Evolutionary conservation across 2,329 filamentous ascomycete species (phyloP), one percentile per base, ranked within the genome.

Genomic region (Cytospora leucostoma): DNA sequence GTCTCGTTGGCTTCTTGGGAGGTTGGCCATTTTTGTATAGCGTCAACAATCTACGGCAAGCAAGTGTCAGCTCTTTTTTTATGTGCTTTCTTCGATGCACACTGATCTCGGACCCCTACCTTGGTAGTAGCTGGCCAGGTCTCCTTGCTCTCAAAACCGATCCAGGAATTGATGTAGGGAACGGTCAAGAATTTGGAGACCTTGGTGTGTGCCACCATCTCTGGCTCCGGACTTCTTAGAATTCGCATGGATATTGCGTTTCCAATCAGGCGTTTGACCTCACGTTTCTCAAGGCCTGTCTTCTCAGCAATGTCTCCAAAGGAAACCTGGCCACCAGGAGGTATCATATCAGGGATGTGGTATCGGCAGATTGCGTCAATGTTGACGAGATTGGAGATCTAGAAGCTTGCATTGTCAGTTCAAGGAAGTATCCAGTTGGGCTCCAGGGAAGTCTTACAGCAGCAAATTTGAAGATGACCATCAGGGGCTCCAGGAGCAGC

Each of bases 401-500:
- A 1, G 2, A 1, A n/a, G 13, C 13, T 32, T 56, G 19, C 27
- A 27, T 2, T 27, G 27, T 3, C 27, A 56, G 37, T 2, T 44
- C 13, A 5, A 32, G 37, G n/a, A 11, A 5, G 10, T 3, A 2
- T 12, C 13, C 21, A 33, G 21, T 27, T 56, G 54, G 37, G 37
- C 12, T 27, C 10, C 3, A 33, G 27, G 27, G 27, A 8, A n/a
- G 37, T 13, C 13, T n/a, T 47, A 56, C 54, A n/a, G 37, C 17
- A n/a, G 54, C 54, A n/a, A n/a, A 33, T 32, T 40, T 56, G 37
- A n/a, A 44, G 54, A 56, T 56, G 8, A 56, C 37, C 54, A 56
- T 44, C 54, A 56, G 13, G 4, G 54, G 54, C 15, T 56, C 54
- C 54, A 56, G 5, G 3, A 56, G 54, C 21, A 56, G 13, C 54